phyloP scores from a whole-genome alignment of 257 asterid genomes.

The Paulownia fortunei region DNA sequence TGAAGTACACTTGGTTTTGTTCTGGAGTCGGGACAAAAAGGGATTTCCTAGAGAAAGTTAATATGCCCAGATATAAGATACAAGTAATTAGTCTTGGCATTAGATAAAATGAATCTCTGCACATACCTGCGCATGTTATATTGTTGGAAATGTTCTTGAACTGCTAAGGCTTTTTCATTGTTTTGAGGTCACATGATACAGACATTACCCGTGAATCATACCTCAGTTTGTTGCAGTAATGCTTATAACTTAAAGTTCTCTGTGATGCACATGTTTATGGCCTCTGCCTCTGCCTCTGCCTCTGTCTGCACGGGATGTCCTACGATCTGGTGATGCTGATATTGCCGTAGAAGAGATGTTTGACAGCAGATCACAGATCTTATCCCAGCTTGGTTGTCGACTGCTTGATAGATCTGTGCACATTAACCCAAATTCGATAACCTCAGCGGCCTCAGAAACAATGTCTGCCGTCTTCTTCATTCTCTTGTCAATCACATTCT shows the following conservation, averaged over 20 bases:
- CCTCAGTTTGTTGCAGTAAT: neutral
- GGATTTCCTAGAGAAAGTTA: no score
- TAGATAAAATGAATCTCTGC: neutral
- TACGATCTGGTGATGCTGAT: slow-evolving; percentile 8
- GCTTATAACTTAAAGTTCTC: slow-evolving; percentile 2
- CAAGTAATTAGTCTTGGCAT: no score
- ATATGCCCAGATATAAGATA: neutral
- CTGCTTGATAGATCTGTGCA: slow-evolving; percentile 51
- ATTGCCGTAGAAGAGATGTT: slow-evolving; percentile 19
- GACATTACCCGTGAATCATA: neutral
- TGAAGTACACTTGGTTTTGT: neutral
- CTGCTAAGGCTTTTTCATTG: neutral
- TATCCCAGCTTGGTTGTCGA: slow-evolving; percentile 51
- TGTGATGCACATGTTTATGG: slow-evolving; percentile 34
- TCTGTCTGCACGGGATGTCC: neutral
- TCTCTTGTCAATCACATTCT: slow-evolving; percentile 52
- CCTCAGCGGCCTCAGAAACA: slow-evolving; percentile 38
- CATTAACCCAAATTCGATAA: slow-evolving; percentile 45
- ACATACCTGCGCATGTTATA: no score
- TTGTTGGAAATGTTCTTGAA: no score
- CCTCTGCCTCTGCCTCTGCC: slow-evolving; percentile 26
- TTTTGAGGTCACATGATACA: neutral
- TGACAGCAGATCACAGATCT: slow-evolving; percentile 35
- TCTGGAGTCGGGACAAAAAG: no score
- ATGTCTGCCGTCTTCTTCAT: slow-evolving; percentile 43